phyloP scores from a whole-genome alignment of 768 basidiomycete species.

The Russula olivacea region DNA sequence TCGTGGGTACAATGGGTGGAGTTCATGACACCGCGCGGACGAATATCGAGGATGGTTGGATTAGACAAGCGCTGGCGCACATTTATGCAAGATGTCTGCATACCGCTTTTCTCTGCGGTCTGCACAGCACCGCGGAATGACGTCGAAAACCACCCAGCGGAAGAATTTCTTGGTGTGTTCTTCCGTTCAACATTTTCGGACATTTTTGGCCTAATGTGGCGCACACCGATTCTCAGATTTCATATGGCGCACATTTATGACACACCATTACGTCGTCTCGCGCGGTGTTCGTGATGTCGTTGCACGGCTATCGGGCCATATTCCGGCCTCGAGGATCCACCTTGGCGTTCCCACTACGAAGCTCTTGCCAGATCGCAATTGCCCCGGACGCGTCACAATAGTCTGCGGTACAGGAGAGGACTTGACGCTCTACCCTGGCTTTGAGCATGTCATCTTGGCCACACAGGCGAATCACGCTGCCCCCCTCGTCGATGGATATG shows the following conservation, averaged over 20 bases:
- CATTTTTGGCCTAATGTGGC: not conserved
- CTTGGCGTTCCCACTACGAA: conserved; percentile 46
- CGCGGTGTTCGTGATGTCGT: conserved; percentile 59
- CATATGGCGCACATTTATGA: conserved; percentile 59
- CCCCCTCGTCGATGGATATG: conserved; percentile 46
- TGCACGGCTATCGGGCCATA: conserved; percentile 38
- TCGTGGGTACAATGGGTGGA: conserved; percentile 48
- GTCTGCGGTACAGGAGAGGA: conserved; percentile 32
- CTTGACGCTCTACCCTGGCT: conserved; percentile 37
- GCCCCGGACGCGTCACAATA: conserved; percentile 36
- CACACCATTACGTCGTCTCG: conserved; percentile 60
- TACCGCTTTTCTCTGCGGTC: conserved; percentile 67
- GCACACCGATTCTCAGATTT: conserved; percentile 46
- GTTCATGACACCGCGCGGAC: conserved; percentile 37
- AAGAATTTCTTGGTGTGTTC: conserved; percentile 58
- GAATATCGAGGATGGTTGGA: conserved; percentile 39
- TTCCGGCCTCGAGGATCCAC: conserved; percentile 45
- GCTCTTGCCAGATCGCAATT: conserved; percentile 37
- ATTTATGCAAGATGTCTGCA: conserved; percentile 49
- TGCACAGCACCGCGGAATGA: conserved; percentile 58
- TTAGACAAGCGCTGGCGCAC: conserved; percentile 47
- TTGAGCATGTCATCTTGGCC: conserved; percentile 64
- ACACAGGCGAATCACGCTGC: conserved; percentile 66
- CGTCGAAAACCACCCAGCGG: conserved; percentile 52
- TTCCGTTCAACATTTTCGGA: not conserved